phyloP scores from a whole-genome alignment of 2,329 filamentous ascomycete genomes.

The Paraconiothyrium brasiliense region DNA sequence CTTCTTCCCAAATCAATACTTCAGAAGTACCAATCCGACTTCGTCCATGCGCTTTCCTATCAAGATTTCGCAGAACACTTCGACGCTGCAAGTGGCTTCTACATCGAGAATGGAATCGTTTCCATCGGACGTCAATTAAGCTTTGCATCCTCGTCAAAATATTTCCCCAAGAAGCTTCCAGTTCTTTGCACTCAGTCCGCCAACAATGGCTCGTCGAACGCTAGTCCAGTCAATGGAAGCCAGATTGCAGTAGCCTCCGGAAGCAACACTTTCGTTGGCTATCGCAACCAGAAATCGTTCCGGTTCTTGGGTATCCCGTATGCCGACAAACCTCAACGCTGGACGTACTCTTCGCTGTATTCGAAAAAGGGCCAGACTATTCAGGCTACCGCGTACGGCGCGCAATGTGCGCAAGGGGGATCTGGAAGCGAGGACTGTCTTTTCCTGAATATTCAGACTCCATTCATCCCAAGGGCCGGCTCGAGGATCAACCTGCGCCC shows the following conservation, averaged over 20 bases:
- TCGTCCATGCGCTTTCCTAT: slow-evolving; percentile 58
- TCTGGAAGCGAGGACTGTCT: slow-evolving; percentile 59
- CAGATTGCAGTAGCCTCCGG: slow-evolving; percentile 52
- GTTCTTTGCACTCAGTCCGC: slow-evolving; percentile 63
- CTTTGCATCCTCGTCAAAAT: slow-evolving; percentile 40
- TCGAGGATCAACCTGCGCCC: slow-evolving; percentile 54
- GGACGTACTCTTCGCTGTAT: slow-evolving; percentile 59
- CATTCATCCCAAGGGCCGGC: slow-evolving; percentile 48
- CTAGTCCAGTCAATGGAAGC: slow-evolving; percentile 34
- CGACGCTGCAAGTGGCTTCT: slow-evolving; percentile 51
- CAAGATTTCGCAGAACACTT: slow-evolving; percentile 54
- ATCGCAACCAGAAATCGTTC: slow-evolving; percentile 62
- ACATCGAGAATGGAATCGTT: slow-evolving; percentile 54
- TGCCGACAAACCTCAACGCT: slow-evolving; percentile 54
- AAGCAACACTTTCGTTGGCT: slow-evolving; percentile 61
- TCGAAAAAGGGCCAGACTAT: slow-evolving; percentile 57
- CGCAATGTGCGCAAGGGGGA: slow-evolving; percentile 54
- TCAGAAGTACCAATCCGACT: slow-evolving; percentile 56
- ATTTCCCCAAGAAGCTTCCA: slow-evolving; percentile 48
- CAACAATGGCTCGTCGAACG: slow-evolving; percentile 45
- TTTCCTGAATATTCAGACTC: slow-evolving; percentile 60
- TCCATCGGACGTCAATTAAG: slow-evolving; percentile 47
- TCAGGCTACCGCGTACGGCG: slow-evolving; percentile 57
- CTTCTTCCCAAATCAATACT: slow-evolving; percentile 56
- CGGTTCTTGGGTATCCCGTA: slow-evolving; percentile 59